Conservation (phyloP, 176 grass and related monocot species). For the Cenchrus americanus region DNA sequence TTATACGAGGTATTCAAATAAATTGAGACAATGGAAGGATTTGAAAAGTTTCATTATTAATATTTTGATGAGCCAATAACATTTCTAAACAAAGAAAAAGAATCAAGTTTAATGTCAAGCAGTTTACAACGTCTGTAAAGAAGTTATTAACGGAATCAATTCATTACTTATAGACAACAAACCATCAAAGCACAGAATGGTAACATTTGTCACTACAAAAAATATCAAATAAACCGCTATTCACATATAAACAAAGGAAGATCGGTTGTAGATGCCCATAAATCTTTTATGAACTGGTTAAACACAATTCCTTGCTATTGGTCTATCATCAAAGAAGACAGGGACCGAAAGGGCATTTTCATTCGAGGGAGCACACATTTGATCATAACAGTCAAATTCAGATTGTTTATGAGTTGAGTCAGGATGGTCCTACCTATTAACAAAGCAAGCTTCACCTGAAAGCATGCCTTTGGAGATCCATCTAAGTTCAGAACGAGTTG, state of each 20-base stretch:
- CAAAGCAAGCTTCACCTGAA: conserved; percentile 42
- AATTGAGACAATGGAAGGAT: background rate
- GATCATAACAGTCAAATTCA: conserved; percentile 27
- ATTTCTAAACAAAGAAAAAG: too few relatives aligned
- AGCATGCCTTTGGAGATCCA: conserved; percentile 28
- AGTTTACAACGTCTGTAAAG: background rate
- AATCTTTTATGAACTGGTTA: conserved; percentile 26
- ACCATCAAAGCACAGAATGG: background rate
- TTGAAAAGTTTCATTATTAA: background rate
- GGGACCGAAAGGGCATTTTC: conserved; percentile 3
- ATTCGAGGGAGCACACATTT: background rate
- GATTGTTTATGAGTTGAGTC: conserved; percentile 40
- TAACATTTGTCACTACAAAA: background rate
- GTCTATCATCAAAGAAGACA: background rate
- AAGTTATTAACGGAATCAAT: conserved; percentile 2
- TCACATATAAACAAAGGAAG: background rate
- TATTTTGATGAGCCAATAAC: too few relatives aligned
- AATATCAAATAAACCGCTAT: background rate
- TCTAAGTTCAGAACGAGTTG: background rate
- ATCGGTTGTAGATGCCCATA: background rate
- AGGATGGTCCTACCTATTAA: conserved; percentile 40
- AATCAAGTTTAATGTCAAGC: background rate
- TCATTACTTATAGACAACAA: background rate
- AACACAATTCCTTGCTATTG: background rate
- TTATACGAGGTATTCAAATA: background rate